Evolutionary conservation across 352 stramenopile genomes (phyloP), one percentile per base, ranked within the genome.

Genomic region (Pythium volutum): DNA sequence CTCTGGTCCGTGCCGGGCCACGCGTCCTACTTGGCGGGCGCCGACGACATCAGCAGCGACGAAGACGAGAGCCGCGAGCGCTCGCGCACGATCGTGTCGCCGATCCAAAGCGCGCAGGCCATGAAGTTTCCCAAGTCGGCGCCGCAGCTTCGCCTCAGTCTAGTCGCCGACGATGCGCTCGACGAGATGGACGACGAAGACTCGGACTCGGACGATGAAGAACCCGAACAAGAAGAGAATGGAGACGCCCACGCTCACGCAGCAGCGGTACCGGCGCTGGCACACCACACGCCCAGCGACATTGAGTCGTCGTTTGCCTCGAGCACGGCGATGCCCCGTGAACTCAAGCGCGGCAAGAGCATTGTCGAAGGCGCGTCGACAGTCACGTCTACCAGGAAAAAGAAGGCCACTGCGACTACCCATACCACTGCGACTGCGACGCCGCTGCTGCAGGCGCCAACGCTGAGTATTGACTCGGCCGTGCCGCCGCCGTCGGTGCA

Each of bases 1-100:
- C 81, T 90, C 26, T 92, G 80, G 83, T 62, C 61, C 7, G 66
- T 60, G 15, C 27, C 65, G 5, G 68, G 59, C 42, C 75, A 74
- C 31, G 72, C 66, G 33, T 47, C 48, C 34, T 42, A 59, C 39
- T 33, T 47, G 1, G 20, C 23, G 15, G 38, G 31, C 27, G 68
- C 15, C 26, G 54, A 46, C 4, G 36, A 43, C 27, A n/a, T n/a
- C n/a, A n/a, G n/a, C n/a, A 10, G 36, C 11, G 41, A 51, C 18
- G 62, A 58, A 54, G 82, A 42, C 55, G 67, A 46, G 64, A 65
- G 26, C 64, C 31, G 31, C 10, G 58, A 64, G 2, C 34, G 39
- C 7, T 54, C 60, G 5, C 55, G 48, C 1, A 54, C 26, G 33
- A 64, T 73, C 55, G 56, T 69, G 18, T 73, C 66, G 7, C 66